These are phyloP conservation scores for Candida andamanensis DNA, from an alignment of 805 yeast species.

Conservation along the genomic window DNA sequence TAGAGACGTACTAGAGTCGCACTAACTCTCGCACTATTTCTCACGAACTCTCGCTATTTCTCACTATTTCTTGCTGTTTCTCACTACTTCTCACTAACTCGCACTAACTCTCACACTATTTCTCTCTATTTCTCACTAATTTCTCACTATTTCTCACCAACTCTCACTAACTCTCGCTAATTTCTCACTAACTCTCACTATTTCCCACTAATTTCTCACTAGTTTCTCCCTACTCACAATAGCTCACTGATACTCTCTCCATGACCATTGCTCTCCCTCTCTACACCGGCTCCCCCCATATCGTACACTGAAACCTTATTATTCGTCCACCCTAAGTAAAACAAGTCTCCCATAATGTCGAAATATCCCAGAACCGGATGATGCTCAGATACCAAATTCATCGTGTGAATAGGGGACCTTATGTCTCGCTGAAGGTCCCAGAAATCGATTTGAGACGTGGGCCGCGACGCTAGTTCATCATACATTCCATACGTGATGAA, in stretches of 20 bases:
- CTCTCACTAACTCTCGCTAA: too few relatives aligned
- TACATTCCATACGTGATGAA: constrained; percentile 22
- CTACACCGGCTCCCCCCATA: neutral
- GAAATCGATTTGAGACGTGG: constrained; percentile 16
- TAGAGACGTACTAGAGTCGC: too few relatives aligned
- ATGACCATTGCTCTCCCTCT: too few relatives aligned
- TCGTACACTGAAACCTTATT: constrained; percentile 15
- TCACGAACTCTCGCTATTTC: too few relatives aligned
- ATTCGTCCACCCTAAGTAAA: constrained; percentile 19
- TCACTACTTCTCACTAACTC: too few relatives aligned
- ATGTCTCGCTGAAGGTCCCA: constrained; percentile 22
- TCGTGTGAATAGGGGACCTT: constrained; percentile 2
- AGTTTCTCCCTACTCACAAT: neutral
- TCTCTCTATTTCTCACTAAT: too few relatives aligned
- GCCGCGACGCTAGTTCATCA: constrained; percentile 4
- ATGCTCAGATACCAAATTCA: constrained; percentile 1
- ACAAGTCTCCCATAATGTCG: constrained; percentile 13
- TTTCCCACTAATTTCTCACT: neutral
- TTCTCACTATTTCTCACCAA: too few relatives aligned
- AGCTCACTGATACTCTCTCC: too few relatives aligned
- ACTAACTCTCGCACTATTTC: too few relatives aligned
- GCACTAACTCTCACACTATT: too few relatives aligned
- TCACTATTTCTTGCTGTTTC: too few relatives aligned
- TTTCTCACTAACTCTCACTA: neutral
- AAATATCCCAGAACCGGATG: constrained; percentile 12